Conservation (phyloP, 805 yeast genomes). For the Tetrapisispora taiwanensis region DNA sequence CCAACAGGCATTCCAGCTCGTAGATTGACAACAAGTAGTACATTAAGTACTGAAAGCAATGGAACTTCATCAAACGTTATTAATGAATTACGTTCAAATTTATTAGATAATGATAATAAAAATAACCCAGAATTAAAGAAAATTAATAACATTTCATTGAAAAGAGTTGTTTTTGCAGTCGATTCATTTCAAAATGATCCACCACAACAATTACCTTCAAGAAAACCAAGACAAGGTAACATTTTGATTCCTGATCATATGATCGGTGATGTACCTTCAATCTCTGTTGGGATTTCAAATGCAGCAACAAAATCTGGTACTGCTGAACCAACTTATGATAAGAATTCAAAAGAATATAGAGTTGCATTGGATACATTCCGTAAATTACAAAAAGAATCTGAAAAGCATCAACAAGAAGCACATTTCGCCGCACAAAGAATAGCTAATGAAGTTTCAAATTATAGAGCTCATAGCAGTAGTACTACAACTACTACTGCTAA, state of each 20-base stretch:
- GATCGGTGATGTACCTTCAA: conserved; percentile 45
- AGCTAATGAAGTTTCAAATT: conserved; percentile 52
- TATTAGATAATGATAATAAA: not conserved
- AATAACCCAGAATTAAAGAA: conserved; percentile 24
- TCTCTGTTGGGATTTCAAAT: conserved; percentile 59
- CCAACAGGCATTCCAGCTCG: not conserved
- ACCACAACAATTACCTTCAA: conserved; percentile 87
- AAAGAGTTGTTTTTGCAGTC: conserved; percentile 68
- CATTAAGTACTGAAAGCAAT: not conserved
- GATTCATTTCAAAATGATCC: conserved; percentile 71
- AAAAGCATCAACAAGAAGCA: conserved; percentile 67
- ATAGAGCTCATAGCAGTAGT: conserved; percentile 21
- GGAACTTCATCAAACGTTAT: conserved; percentile 36
- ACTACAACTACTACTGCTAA: conserved; percentile 35
- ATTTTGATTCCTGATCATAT: conserved; percentile 63
- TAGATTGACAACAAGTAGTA: conserved; percentile 1
- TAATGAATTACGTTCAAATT: conserved; percentile 23
- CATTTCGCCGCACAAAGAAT: conserved; percentile 60
- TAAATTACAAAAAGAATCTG: conserved; percentile 47
- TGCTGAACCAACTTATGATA: conserved; percentile 25
- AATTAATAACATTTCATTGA: conserved; percentile 28
- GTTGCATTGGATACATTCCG: conserved; percentile 52
- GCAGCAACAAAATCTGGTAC: conserved; percentile 26
- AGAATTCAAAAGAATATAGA: conserved; percentile 36
- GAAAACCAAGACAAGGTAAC: conserved; percentile 73